Evolutionary conservation across 331 rosid genomes (phyloP), one percentile per base, ranked within the genome.

Genomic region (Pyracantha coccinea): DNA sequence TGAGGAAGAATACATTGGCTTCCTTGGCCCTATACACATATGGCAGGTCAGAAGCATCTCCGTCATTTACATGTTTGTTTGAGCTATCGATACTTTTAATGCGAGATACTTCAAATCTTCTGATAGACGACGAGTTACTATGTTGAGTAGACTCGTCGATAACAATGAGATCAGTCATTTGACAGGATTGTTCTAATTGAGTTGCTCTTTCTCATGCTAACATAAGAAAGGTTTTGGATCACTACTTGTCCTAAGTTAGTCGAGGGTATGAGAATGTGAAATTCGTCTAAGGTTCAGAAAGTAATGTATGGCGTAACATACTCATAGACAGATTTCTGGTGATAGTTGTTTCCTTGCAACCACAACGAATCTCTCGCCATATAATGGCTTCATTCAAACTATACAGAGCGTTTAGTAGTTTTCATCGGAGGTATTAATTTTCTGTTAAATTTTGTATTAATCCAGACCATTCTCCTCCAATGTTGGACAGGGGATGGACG

Each of bases 11-110:
- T 94, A 90, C 73, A 83, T 44, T 0, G 99, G 99, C 68, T 94
- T 94, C 85, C 89, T 90, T 68, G 97, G 99, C 72, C 97, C 99
- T 73, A 88, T 94, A 81, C 99, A 94, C 71, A 83, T 92, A 86
- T 94, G 99, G 97, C 97, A 94, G 86, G 99, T 89, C 79, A 88
- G 93, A 71, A 50, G 38, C 69, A 69, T 81, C 78, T 80, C 53
- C 44, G 0, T 74, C 23, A 0, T 25, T 72, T 33, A 55, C 33
- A 63, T 17, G 0, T 77, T 55, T 11, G 21, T 57, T 15, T 69
- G 21, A 60, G 59, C 66, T 24, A 66, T 38, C 41, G 19, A 38
- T 58, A 9, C 25, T 16, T 44, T 28, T 72, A 24, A 41, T 23
- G 21, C 54, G 15, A 20, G 19, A 32, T 32, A n/a, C 29, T 71